phyloP scores from a whole-genome alignment of 768 basidiomycete genomes.

The Tricholoma furcatifolium region DNA sequence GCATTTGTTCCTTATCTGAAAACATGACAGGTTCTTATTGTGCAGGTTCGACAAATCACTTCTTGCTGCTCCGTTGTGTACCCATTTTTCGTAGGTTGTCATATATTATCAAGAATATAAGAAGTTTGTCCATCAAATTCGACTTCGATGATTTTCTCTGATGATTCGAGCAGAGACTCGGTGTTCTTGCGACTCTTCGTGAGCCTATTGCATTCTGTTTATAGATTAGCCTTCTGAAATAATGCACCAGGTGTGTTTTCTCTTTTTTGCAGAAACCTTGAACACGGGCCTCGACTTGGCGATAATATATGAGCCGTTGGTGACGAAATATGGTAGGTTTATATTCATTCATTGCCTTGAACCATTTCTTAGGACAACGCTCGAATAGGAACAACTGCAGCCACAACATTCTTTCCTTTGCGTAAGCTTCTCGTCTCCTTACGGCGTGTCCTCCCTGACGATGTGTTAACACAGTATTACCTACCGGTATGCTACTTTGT shows the following conservation, averaged over 20 bases:
- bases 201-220: slow-evolving; percentile 3
- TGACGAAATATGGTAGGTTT: slow-evolving; percentile 36
- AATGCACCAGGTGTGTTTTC: slow-evolving; percentile 33
- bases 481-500: slow-evolving; percentile 12
- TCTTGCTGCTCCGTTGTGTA: not conserved
- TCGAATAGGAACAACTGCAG: slow-evolving; percentile 27
- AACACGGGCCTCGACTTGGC: slow-evolving; percentile 45
- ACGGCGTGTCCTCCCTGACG: not conserved
- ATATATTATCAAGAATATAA: slow-evolving; percentile 40
- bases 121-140: slow-evolving; percentile 24
- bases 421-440: slow-evolving; percentile 17
- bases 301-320: slow-evolving; percentile 47
- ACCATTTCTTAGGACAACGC: not conserved
- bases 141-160: not conserved
- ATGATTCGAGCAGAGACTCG: slow-evolving; percentile 32
- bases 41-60: slow-evolving; percentile 27
- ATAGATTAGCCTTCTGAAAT: not conserved
- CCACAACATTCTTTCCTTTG: slow-evolving; percentile 34
- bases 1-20: not conserved
- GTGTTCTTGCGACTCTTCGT: slow-evolving; percentile 41
- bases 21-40: slow-evolving; percentile 30
- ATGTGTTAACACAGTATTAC: slow-evolving; percentile 20
- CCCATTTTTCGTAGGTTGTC: slow-evolving; percentile 7
- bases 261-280: slow-evolving; percentile 41
- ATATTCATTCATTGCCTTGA: not conserved